These are phyloP conservation scores for Stromatinia cepivora DNA, from an alignment of 2,329 filamentous ascomycete species.

Conservation along the genomic window DNA sequence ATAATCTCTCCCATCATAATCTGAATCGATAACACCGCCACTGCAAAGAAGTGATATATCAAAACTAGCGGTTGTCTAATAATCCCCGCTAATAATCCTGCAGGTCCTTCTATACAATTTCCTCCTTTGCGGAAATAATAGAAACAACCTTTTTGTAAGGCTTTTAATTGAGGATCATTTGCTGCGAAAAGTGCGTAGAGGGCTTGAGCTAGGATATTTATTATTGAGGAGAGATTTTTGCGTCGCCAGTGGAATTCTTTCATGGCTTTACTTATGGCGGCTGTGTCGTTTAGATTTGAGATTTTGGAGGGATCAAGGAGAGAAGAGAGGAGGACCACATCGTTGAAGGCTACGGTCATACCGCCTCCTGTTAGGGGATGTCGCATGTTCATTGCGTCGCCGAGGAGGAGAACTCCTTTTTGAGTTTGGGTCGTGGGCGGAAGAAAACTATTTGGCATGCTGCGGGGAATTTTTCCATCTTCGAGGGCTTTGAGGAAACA, in stretches of 20 bases:
- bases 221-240: conserved; percentile 79
- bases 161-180: conserved; percentile 71
- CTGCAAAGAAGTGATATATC: conserved; percentile 90
- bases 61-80: conserved; percentile 75
- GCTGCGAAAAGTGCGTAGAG: conserved; percentile 91
- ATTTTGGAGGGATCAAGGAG: conserved; percentile 70
- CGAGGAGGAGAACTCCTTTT: conserved; percentile 76
- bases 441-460: conserved; percentile 95
- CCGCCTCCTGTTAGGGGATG: conserved; percentile 95
- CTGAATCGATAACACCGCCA: conserved; percentile 87
- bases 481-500: conserved; percentile 76
- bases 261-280: conserved; percentile 64
- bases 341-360: conserved; percentile 97
- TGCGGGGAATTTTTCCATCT: conserved; percentile 70
- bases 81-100: conserved; percentile 78
- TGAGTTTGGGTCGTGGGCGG: conserved; percentile 71
- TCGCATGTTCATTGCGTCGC: conserved; percentile 99
- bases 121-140: conserved; percentile 79
- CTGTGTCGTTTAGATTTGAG: conserved; percentile 66
- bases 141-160: conserved; percentile 89
- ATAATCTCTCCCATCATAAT: conserved; percentile 48
- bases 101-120: conserved; percentile 73
- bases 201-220: conserved; percentile 97
- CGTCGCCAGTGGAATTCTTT: conserved; percentile 80
- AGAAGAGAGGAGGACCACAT: conserved; percentile 75